A percentile compares a stretch with the other conserved stretches of the same genome.
These are phyloP conservation scores for Ceratocystis eucalypticola DNA, from an alignment of 2,329 filamentous ascomycete genomes.

Conservation along the genomic window DNA sequence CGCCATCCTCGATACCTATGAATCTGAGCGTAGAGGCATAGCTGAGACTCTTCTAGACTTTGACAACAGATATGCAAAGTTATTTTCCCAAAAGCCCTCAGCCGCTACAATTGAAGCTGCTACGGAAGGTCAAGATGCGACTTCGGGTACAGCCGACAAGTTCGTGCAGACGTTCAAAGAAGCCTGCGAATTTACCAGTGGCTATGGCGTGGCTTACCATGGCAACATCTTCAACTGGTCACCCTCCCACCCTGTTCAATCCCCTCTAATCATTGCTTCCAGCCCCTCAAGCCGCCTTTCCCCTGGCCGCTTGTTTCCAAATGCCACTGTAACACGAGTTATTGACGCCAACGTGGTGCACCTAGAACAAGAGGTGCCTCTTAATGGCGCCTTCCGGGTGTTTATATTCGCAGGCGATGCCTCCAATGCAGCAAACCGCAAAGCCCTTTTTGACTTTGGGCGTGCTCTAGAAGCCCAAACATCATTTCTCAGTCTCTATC, in stretches of 20 bases:
- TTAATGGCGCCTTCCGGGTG: slow-evolving; percentile 77
- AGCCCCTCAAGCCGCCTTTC: slow-evolving; percentile 44
- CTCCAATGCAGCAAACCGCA: slow-evolving; percentile 33
- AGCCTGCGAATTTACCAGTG: slow-evolving; percentile 80
- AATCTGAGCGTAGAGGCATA: slow-evolving; percentile 69
- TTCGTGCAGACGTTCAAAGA: slow-evolving; percentile 88
- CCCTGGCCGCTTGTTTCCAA: slow-evolving; percentile 62
- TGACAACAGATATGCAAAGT: slow-evolving; percentile 75
- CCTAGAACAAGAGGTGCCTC: slow-evolving; percentile 75
- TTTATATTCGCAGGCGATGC: slow-evolving; percentile 72
- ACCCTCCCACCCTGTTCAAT: slow-evolving; percentile 54
- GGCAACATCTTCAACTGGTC: slow-evolving; percentile 79
- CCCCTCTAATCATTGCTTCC: slow-evolving; percentile 52
- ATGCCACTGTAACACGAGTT: slow-evolving; percentile 71
- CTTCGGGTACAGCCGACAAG: slow-evolving; percentile 38
- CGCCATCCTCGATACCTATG: slow-evolving; percentile 68
- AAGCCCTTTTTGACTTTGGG: slow-evolving; percentile 58
- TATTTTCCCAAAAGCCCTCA: slow-evolving; percentile 71
- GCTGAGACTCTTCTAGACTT: slow-evolving; percentile 77
- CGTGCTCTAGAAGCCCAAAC: slow-evolving; percentile 47
- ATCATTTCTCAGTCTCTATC: slow-evolving; percentile 60
- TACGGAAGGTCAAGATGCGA: slow-evolving; percentile 27
- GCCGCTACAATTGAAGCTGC: slow-evolving; percentile 60
- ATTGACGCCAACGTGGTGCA: slow-evolving; percentile 82
- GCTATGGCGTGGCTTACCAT: slow-evolving; percentile 78